phyloP scores from a whole-genome alignment of 225 moss, liverwort and hornwort genomes.

The Ulota crispa region DNA sequence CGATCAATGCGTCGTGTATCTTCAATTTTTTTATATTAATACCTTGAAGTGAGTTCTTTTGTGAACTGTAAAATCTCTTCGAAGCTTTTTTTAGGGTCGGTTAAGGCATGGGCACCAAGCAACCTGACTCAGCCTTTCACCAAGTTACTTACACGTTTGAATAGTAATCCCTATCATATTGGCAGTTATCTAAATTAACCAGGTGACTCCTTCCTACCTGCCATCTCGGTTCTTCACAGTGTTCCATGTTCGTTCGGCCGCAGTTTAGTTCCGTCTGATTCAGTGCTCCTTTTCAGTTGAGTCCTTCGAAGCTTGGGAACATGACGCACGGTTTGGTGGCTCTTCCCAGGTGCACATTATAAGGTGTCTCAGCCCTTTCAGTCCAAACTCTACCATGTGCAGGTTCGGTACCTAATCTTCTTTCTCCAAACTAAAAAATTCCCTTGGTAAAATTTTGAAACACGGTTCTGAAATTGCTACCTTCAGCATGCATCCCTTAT shows the following conservation, averaged over 20 bases:
- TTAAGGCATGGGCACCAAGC: not conserved
- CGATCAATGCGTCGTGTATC: not conserved
- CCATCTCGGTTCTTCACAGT: not conserved
- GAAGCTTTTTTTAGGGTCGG: not conserved
- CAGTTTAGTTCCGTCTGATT: not conserved
- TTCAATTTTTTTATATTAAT: not conserved
- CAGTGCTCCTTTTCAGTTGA: not conserved
- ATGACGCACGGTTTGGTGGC: not conserved
- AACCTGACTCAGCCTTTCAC: not conserved
- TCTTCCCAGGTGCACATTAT: not conserved
- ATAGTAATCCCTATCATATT: not conserved
- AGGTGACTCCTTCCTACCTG: not conserved
- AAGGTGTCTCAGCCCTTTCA: not conserved
- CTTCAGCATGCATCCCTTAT: fast-evolving
- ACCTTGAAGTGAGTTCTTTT: not conserved
- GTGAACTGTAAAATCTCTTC: not conserved
- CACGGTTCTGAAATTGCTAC: not conserved
- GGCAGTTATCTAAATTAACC: slow-evolving; percentile 21
- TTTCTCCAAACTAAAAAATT: not conserved
- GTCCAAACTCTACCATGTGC: not conserved
- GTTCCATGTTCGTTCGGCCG: not conserved
- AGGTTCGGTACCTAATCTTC: not conserved
- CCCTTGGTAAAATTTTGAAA: not conserved
- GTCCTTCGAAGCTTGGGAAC: not conserved
- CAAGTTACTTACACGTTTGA: not conserved